phyloP scores from a whole-genome alignment of 2,329 filamentous ascomycete genomes.

The Corynespora cassiicola region DNA sequence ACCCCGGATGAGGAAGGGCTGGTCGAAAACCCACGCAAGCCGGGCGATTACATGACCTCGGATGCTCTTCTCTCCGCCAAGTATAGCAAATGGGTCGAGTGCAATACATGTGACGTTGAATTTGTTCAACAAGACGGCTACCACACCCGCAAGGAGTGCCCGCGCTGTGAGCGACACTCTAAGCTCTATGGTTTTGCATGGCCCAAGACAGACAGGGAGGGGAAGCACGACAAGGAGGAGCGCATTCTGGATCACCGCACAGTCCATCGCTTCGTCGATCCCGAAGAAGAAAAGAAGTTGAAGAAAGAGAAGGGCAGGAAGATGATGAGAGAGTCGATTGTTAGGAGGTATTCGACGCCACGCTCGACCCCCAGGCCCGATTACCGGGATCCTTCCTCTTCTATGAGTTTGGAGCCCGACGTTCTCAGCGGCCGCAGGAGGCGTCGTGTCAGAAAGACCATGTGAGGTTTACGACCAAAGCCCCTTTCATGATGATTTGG shows the following conservation, averaged over 20 bases:
- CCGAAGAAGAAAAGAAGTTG: constrained; percentile 63
- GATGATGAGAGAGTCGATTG: constrained; percentile 26
- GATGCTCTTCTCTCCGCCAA: constrained; percentile 76
- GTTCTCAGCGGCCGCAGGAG: constrained; percentile 28
- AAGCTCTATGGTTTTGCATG: constrained; percentile 94
- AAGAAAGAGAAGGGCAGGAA: constrained; percentile 38
- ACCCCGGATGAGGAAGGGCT: constrained; percentile 25
- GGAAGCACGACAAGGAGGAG: constrained; percentile 72
- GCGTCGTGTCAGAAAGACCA: constrained; percentile 34
- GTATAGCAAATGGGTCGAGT: constrained; percentile 85
- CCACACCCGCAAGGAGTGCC: constrained; percentile 81
- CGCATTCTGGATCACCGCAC: constrained; percentile 82
- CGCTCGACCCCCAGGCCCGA: too few species aligned
- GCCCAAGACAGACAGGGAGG: constrained; percentile 90
- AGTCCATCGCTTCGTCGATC: constrained; percentile 82
- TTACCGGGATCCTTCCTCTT: constrained; percentile 23
- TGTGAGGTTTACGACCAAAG: too few species aligned
- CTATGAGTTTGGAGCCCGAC: constrained; percentile 29
- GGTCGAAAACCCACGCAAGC: constrained; percentile 38
- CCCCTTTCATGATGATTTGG: too few species aligned
- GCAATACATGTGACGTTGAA: constrained; percentile 78
- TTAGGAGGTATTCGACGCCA: constrained; percentile 35
- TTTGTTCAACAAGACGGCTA: constrained; percentile 93
- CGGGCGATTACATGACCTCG: constrained; percentile 77
- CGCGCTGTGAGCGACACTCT: constrained; percentile 91